Evolutionary conservation across 2,329 filamentous ascomycete genomes (phyloP).

Genomic region (Pseudohalonectria lignicola): DNA sequence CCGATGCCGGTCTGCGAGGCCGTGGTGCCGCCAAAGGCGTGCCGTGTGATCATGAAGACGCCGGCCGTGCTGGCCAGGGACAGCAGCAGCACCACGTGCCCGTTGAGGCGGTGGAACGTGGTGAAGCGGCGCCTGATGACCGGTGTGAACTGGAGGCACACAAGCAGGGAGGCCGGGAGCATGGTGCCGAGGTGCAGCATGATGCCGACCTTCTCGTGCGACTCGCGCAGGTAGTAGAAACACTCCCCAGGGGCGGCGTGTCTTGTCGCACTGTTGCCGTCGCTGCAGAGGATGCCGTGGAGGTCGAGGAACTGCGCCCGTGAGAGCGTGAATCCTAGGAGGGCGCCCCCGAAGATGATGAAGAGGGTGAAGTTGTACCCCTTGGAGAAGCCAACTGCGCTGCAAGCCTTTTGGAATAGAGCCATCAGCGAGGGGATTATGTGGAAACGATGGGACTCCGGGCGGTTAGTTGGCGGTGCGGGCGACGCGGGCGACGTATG

Average conservation of each 20-base stretch:
- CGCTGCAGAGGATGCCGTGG: constrained; percentile 4
- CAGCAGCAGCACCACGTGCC: constrained; percentile 41
- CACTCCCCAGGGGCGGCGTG: constrained; percentile 12
- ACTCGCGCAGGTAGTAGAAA: constrained; percentile 18
- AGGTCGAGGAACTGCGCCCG: constrained; percentile 38
- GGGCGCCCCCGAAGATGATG: constrained; percentile 31
- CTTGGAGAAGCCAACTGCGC: constrained; percentile 43
- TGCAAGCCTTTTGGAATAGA: too few relatives aligned
- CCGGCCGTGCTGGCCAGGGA: constrained; percentile 32
- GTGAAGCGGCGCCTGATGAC: constrained; percentile 32
- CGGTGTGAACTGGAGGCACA: constrained; percentile 37
- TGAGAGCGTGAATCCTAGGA: constrained; percentile 35
- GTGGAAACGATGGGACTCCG: too few relatives aligned
- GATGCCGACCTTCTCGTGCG: constrained; percentile 25
- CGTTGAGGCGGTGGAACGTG: constrained; percentile 47
- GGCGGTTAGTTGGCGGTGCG: too few relatives aligned
- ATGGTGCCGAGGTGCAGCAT: constrained; percentile 32
- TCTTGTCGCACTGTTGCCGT: background rate
- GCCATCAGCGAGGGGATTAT: too few relatives aligned
- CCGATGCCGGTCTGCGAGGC: constrained; percentile 27
- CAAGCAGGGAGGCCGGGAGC: constrained; percentile 31
- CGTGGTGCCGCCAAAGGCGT: constrained; percentile 41
- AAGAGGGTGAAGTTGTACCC: constrained; percentile 47
- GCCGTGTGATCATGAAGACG: constrained; percentile 39
- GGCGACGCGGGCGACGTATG: too few relatives aligned